phyloP scores from a whole-genome alignment of 1,284 basidiomycete genomes.

The Puccinia brachypodii region DNA sequence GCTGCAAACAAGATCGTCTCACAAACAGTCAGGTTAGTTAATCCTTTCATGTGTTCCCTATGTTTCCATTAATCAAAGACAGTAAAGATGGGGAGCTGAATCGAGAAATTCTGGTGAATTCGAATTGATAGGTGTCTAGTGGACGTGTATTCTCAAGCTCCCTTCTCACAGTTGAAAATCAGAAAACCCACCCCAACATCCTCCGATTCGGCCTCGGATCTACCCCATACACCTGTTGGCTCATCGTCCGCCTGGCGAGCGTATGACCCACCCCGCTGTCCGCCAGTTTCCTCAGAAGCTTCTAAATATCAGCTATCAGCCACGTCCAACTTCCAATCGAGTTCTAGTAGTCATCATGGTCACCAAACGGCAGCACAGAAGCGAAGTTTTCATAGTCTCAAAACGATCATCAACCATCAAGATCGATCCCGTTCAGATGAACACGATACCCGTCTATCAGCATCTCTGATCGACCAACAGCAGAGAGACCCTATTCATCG shows the following conservation, averaged over 20 bases:
- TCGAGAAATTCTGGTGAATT: background rate
- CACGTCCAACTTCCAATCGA: background rate
- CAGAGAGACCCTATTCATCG: background rate
- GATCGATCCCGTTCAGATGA: background rate
- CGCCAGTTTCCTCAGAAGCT: constrained; percentile 10
- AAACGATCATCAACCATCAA: constrained; percentile 38
- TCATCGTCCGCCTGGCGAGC: constrained; percentile 26
- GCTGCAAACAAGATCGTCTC: constrained; percentile 41
- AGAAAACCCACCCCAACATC: background rate
- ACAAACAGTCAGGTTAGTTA: constrained; percentile 25
- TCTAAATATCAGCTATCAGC: constrained; percentile 6
- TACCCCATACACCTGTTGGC: constrained; percentile 26
- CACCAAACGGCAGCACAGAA: constrained; percentile 13
- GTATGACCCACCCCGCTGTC: constrained; percentile 30
- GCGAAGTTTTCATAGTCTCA: constrained; percentile 29
- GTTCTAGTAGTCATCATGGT: background rate
- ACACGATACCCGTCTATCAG: constrained; percentile 7
- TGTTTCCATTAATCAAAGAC: background rate
- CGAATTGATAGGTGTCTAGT: constrained; percentile 16
- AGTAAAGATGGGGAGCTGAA: background rate
- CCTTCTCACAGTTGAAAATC: constrained; percentile 34
- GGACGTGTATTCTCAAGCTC: constrained; percentile 32
- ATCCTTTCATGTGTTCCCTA: background rate
- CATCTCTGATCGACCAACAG: background rate
- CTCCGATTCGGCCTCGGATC: background rate